Conservation (phyloP, 2,329 filamentous ascomycete species). For the Colletotrichum orbiculare region DNA sequence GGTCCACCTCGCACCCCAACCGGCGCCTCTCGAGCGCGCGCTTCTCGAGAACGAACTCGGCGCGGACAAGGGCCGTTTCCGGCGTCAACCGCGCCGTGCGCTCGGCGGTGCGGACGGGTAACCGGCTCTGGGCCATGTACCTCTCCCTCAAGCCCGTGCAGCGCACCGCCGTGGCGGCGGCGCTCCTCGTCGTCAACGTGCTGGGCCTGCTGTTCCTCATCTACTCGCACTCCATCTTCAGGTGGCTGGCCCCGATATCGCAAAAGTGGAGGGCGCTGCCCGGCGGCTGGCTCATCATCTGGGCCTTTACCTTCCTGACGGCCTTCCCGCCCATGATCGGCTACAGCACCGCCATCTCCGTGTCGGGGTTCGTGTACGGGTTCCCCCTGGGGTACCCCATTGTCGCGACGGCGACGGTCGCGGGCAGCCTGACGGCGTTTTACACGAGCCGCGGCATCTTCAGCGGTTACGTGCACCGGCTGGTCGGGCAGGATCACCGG, state of each 20-base stretch:
- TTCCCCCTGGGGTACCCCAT: slow-evolving; percentile 81
- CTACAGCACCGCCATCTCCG: slow-evolving; percentile 77
- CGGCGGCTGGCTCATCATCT: slow-evolving; percentile 81
- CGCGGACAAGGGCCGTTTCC: slow-evolving; percentile 34
- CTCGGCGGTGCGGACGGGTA: slow-evolving; percentile 55
- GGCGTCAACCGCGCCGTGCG: slow-evolving; percentile 54
- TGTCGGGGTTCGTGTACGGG: slow-evolving; percentile 66
- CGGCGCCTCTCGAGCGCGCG: slow-evolving; percentile 57
- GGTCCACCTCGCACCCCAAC: slow-evolving; percentile 38
- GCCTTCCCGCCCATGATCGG: slow-evolving; percentile 90
- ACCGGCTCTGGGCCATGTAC: slow-evolving; percentile 61
- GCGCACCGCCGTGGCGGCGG: slow-evolving; percentile 66
- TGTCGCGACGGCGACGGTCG: slow-evolving; percentile 80
- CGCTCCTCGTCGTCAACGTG: slow-evolving; percentile 60
- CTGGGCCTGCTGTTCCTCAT: slow-evolving; percentile 76
- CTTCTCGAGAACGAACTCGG: slow-evolving; percentile 41
- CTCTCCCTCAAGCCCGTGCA: slow-evolving; percentile 69
- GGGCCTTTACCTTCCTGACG: slow-evolving; percentile 78
- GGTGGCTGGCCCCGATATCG: slow-evolving; percentile 77
- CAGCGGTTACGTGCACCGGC: slow-evolving; percentile 79
- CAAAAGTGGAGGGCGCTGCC: slow-evolving; percentile 79
- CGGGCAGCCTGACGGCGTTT: slow-evolving; percentile 84
- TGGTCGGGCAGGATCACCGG: slow-evolving; percentile 84
- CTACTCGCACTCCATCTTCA: slow-evolving; percentile 84
- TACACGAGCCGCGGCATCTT: slow-evolving; percentile 83